Conservation (phyloP, 176 grass and related monocot genomes). For the Oropetium thomaeum region DNA sequence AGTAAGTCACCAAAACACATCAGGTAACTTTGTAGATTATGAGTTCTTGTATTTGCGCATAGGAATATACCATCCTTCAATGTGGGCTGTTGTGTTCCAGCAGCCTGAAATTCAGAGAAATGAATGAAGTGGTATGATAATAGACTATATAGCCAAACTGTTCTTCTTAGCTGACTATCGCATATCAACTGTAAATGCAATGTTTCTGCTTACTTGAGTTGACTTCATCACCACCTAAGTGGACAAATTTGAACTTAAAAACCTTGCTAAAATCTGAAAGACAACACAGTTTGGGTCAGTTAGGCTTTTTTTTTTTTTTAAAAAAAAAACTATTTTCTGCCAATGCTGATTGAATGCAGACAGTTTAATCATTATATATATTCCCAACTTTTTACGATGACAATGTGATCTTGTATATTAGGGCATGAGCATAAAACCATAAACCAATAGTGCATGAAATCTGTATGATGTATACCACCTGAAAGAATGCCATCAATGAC, state of each 20-base stretch:
- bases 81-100: slow-evolving; percentile 65
- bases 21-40: slow-evolving; percentile 22
- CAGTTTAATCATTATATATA: background rate
- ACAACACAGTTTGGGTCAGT: slow-evolving; percentile 23
- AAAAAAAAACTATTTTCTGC: slow-evolving; percentile 26
- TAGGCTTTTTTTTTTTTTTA: background rate
- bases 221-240: slow-evolving; percentile 94
- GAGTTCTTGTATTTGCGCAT: slow-evolving; percentile 29
- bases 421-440: background rate
- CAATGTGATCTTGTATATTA: slow-evolving; percentile 3
- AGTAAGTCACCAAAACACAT: slow-evolving; percentile 25
- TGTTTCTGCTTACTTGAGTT: slow-evolving; percentile 65
- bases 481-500: slow-evolving; percentile 94
- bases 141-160: slow-evolving; percentile 1
- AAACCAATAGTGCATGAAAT: slow-evolving; percentile 10
- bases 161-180: background rate
- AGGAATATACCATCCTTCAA: slow-evolving; percentile 59
- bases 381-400: background rate
- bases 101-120: slow-evolving; percentile 59
- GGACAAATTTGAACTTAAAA: slow-evolving; percentile 94
- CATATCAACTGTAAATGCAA: slow-evolving; percentile 22
- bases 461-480: slow-evolving; percentile 42
- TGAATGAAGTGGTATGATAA: slow-evolving; percentile 21
- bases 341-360: background rate
- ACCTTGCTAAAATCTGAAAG: slow-evolving; percentile 93